phyloP scores from a whole-genome alignment of 75 land plant species.

The Larix kaempferi region DNA sequence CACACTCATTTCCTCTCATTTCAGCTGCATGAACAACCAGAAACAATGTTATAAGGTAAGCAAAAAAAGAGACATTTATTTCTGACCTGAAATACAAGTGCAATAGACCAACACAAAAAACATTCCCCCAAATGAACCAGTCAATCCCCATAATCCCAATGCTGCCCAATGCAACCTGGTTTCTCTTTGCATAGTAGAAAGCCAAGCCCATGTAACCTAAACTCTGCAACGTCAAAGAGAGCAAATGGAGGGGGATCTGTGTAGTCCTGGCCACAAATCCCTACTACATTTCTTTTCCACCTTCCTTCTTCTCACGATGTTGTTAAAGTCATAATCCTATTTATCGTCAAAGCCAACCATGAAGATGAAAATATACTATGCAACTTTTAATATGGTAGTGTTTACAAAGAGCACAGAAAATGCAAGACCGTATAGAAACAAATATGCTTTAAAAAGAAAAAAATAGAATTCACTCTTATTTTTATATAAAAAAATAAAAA shows the following conservation, averaged over 20 bases:
- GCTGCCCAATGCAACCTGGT: constrained; percentile 22
- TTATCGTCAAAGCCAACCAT: no score
- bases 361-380: no score
- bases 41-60: not conserved
- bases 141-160: constrained; percentile 58
- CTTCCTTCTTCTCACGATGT: no score
- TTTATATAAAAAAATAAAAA: no score
- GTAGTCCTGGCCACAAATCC: constrained; percentile 29
- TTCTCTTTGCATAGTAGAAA: constrained; percentile 43
- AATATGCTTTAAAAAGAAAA: no score
- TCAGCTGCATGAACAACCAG: not conserved
- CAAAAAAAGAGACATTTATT: no score
- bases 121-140: constrained; percentile 64
- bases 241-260: constrained; percentile 50
- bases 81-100: no score
- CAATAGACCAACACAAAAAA: constrained; percentile 63
- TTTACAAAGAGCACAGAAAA: no score
- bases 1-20: not conserved
- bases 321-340: no score
- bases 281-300: constrained; percentile 14
- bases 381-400: no score
- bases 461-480: no score
- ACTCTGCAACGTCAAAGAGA: constrained; percentile 30
- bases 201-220: constrained; percentile 48
- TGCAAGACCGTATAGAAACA: no score